Evolutionary conservation across 257 asterid species (phyloP).

Genomic region (Parsonsia alboflavescens): DNA sequence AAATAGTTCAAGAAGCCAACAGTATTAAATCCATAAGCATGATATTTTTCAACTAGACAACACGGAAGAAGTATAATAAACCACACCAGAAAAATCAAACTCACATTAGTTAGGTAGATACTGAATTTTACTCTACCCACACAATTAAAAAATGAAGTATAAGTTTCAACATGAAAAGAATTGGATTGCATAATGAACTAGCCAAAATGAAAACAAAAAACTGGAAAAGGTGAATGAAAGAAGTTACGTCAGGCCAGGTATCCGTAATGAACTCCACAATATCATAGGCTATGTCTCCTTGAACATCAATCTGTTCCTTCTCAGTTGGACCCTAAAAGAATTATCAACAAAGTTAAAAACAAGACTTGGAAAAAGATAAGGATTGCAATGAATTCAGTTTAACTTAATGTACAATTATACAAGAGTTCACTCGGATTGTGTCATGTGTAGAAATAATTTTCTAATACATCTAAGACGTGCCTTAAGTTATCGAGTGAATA

Average conservation of each 20-base stretch:
- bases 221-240: constrained; percentile 17
- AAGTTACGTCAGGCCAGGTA: constrained; percentile 86
- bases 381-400: background rate
- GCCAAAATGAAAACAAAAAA: background rate
- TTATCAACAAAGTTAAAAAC: constrained; percentile 10
- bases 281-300: constrained; percentile 95
- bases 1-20: background rate
- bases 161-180: background rate
- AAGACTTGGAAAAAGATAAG: constrained; percentile 8
- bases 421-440: background rate
- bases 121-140: background rate
- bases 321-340: constrained; percentile 82
- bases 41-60: background rate
- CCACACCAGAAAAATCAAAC: background rate
- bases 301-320: constrained; percentile 98
- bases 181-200: background rate
- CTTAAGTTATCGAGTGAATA: background rate
- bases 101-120: background rate
- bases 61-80: background rate
- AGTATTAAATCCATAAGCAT: background rate
- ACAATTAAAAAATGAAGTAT: background rate
- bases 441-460: background rate
- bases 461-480: background rate
- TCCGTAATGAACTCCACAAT: constrained; percentile 94
- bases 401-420: background rate